Percentiles rank a stretch among this genome's conserved stretches.
Evolutionary conservation across 129 eudicot genomes (phyloP).

Genomic region (Silybum marianum): DNA sequence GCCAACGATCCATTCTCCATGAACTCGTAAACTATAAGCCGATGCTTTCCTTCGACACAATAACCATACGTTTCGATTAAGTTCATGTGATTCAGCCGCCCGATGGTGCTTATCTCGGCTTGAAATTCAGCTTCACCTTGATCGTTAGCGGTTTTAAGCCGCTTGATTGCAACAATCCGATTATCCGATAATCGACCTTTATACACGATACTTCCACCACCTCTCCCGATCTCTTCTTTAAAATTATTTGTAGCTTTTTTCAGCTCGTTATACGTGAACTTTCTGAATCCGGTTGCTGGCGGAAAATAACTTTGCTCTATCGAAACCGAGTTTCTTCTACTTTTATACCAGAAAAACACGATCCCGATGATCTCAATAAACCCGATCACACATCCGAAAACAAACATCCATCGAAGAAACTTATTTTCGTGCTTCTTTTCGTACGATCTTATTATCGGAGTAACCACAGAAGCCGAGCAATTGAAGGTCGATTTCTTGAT

Average conservation of each 20-base stretch:
- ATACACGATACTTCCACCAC: conserved; percentile 28
- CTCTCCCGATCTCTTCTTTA: conserved; percentile 31
- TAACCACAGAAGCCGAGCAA: neutral
- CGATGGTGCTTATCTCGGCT: conserved; percentile 28
- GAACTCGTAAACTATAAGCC: conserved; percentile 38
- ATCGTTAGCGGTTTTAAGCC: conserved; percentile 22
- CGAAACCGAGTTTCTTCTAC: neutral
- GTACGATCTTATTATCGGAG: conserved; percentile 18
- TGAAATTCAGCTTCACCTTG: conserved; percentile 35
- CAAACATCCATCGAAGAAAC: conserved; percentile 21
- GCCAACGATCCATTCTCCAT: conserved; percentile 42
- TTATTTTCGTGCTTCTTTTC: conserved; percentile 18
- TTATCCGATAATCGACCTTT: conserved; percentile 29
- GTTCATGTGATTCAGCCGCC: conserved; percentile 39
- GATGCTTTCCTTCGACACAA: conserved; percentile 38
- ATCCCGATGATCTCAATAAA: conserved; percentile 32
- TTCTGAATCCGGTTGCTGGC: conserved; percentile 25
- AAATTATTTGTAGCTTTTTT: conserved; percentile 25
- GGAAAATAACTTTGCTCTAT: conserved; percentile 19
- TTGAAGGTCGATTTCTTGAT: neutral
- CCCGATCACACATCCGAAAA: conserved; percentile 31
- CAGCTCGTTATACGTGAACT: conserved; percentile 28
- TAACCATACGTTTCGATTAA: conserved; percentile 38
- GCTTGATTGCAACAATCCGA: conserved; percentile 33
- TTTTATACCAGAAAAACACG: conserved; percentile 22